Evolutionary conservation across 441 rosid species (phyloP), one percentile per base, ranked within the genome.

Genomic region (Biscutella laevigata): DNA sequence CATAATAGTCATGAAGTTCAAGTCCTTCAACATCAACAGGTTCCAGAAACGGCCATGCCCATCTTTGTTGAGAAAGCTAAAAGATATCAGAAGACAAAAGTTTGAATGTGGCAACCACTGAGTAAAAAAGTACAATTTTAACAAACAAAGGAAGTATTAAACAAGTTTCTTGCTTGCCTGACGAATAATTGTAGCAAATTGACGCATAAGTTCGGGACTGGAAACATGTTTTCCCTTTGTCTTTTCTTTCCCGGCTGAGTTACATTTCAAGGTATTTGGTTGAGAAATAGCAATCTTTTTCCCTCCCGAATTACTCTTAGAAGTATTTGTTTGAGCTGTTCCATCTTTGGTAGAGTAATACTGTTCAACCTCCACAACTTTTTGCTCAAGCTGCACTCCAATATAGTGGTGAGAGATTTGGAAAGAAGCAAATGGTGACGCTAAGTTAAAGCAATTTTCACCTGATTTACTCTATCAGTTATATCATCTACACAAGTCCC

Each of bases 1-100:
- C 74, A 36, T 81, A 69, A 66, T 94, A 94, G 71, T 94, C 99
- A 67, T 86, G 71, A 66, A 89, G 82, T 30, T 78, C 80, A 65
- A 94, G 95, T 57, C 86, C 95, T 67, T 80, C 53, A 59, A 84
- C 97, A 70, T 94, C 97, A 25, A 94, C 99, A 24, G 97, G 99
- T 49, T 87, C 68, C 86, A 81, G 52, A 55, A 94, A 94, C 11
- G 96, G 97, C 90, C 80, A 75, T 9, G 99, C 99, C 97, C 96
- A 94, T 64, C 77, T 81, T 73, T 84, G 97, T 70, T 80, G 86
- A 28, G 86, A 76, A 51, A 94, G 67, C 97, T 89, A 76, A 38
- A 33, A 65, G 27, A 30, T 21, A 24, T 38, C 30, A 59, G 33
- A 44, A 26, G n/a, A 42, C 28, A 10, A 36, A 51, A 41, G 45